These are phyloP conservation scores for Epithele typhae DNA, from an alignment of 768 basidiomycete species.

Conservation along the genomic window DNA sequence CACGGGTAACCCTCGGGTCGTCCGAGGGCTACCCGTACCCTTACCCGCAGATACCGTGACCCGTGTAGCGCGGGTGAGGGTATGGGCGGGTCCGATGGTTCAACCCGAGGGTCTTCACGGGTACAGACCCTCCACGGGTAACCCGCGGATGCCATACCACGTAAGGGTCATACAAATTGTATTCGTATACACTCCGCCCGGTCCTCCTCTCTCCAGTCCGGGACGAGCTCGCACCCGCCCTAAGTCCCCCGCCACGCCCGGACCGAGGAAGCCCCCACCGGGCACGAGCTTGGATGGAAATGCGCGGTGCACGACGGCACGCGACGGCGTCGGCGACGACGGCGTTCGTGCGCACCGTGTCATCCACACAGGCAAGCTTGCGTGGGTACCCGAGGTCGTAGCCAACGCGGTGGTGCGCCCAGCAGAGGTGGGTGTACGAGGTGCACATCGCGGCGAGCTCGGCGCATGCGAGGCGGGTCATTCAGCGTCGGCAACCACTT, in stretches of 20 bases:
- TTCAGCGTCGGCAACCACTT: no score
- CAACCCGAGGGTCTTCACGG: no score
- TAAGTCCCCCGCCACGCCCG: constrained; percentile 32
- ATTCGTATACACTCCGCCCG: no score
- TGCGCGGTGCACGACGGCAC: constrained; percentile 30
- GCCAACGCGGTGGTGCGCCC: constrained; percentile 44
- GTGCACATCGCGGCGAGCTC: constrained; percentile 40
- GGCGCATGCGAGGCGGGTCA: constrained; percentile 33
- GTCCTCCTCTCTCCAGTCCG: constrained; percentile 67
- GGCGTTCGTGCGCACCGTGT: constrained; percentile 24
- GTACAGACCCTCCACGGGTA: no score
- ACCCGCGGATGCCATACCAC: no score
- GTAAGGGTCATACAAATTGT: no score
- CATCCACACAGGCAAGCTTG: constrained; percentile 44
- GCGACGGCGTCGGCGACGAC: constrained; percentile 40
- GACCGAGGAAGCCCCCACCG: neutral
- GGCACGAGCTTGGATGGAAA: constrained; percentile 11
- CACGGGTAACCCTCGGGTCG: no score
- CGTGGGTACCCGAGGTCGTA: constrained; percentile 49
- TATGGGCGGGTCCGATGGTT: no score
- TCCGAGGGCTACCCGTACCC: no score
- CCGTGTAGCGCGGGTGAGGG: no score
- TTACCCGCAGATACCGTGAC: no score
- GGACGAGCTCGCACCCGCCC: constrained; percentile 55
- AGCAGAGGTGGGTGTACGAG: constrained; percentile 40